Evolutionary conservation across 2,329 filamentous ascomycete species (phyloP), one percentile per base, ranked within the genome.

Genomic region (Penicillium sumatraense): DNA sequence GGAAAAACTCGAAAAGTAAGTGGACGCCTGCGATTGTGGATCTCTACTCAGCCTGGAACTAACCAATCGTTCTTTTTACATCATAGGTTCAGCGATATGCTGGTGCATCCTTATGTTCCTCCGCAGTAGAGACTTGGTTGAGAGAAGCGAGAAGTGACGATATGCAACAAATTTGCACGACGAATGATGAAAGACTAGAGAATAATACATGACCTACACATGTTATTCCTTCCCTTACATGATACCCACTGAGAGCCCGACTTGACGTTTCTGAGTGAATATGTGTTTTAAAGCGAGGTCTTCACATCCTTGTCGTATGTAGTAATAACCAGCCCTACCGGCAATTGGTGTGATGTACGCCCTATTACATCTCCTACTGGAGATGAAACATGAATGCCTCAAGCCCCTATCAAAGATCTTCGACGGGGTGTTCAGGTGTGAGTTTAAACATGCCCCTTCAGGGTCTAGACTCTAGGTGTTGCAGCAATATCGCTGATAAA

Each of bases 1-100:
- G 82, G 93, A 98, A 71, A 93, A 87, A 76, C 79, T 99, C 65
- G 92, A 96, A 78, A 91, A 86, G 76, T 98, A 66, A 67, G 75
- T 68, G 49, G 21, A 55, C 21, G 51, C 26, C 40, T n/a, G 40
- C 46, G 27, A 45, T 46, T n/a, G 35, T 47, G 54, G 23, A 33
- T 16, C 23, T 38, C 29, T 41, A 14, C 48, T 42, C 49, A 29
- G 21, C 27, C 35, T 20, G 47, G 54, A 49, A 38, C 61, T 65
- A 58, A 65, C 58, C 50, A 44, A 36, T 18, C 40, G 8, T 29
- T 33, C 51, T 33, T 53, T 40, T 23, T 42, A 21, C 23, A 2
- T 11, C 50, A 56, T 58, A 80, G 77, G 57, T 80, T 80, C 66
- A 80, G 78, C 63, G 72, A 80, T 54, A 80, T 80, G 78, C 72